Evolutionary conservation across 805 yeast species (phyloP).

Genomic region (Isabelozyma pseudorhagii): DNA sequence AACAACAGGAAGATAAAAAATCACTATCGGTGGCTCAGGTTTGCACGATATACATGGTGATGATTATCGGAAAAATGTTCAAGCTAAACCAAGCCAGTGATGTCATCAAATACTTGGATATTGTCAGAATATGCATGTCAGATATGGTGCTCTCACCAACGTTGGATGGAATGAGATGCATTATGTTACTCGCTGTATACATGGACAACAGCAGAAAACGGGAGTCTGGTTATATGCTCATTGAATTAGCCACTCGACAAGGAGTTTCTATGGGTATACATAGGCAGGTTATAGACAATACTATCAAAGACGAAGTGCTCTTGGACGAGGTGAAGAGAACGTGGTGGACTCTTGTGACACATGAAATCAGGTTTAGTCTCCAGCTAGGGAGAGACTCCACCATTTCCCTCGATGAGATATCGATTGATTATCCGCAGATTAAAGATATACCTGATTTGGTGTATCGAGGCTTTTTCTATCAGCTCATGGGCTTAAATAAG

Average conservation of each 20-base stretch:
- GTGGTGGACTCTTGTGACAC: slow-evolving; percentile 45
- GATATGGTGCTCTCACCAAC: slow-evolving; percentile 45
- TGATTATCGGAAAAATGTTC: slow-evolving; percentile 38
- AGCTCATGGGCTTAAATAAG: not conserved
- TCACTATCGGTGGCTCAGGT: slow-evolving; percentile 12
- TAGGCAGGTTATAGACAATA: slow-evolving; percentile 18
- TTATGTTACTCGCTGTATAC: slow-evolving; percentile 41
- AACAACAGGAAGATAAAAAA: not conserved
- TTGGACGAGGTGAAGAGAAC: slow-evolving; percentile 36
- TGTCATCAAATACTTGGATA: slow-evolving; percentile 10
- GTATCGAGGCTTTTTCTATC: not conserved
- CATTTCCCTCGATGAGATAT: slow-evolving; percentile 2
- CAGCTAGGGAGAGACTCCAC: slow-evolving; percentile 6
- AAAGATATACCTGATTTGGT: not conserved
- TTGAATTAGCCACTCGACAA: slow-evolving; percentile 47
- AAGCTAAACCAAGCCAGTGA: slow-evolving; percentile 6
- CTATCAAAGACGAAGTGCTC: not conserved
- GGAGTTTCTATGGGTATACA: slow-evolving; percentile 49
- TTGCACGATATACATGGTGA: slow-evolving; percentile 47
- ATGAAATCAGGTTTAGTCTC: slow-evolving; percentile 20
- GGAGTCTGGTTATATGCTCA: slow-evolving; percentile 47
- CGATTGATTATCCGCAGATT: slow-evolving; percentile 1
- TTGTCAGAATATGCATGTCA: slow-evolving; percentile 39
- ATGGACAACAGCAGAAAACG: slow-evolving; percentile 43
- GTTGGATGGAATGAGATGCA: slow-evolving; percentile 41